Percentiles rank a stretch among this genome's conserved stretches.
phyloP scores from a whole-genome alignment of 345 rosid species.

The Eucalyptus tenuipes region DNA sequence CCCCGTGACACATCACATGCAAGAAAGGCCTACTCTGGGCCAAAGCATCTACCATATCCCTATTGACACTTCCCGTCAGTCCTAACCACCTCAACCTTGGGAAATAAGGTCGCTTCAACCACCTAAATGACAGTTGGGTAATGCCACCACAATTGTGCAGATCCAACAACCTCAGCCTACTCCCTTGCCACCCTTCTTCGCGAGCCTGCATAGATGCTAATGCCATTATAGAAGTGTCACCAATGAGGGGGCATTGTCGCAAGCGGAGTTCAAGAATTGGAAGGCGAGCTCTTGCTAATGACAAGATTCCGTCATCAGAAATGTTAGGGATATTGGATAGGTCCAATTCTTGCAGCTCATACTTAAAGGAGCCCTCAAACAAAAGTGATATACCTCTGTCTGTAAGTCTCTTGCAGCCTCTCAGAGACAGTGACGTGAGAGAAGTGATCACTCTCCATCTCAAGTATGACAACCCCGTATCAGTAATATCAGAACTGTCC shows the following conservation, averaged over 20 bases:
- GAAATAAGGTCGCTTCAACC: slow-evolving; percentile 85
- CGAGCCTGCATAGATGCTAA: slow-evolving; percentile 70
- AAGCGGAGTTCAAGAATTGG: slow-evolving; percentile 61
- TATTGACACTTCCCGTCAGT: slow-evolving; percentile 60
- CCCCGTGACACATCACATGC: slow-evolving; percentile 55
- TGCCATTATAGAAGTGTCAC: slow-evolving; percentile 80
- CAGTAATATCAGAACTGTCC: slow-evolving; percentile 63
- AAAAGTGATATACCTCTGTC: slow-evolving; percentile 55
- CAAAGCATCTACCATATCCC: slow-evolving; percentile 74
- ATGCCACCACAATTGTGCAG: slow-evolving; percentile 72
- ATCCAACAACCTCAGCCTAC: slow-evolving; percentile 51
- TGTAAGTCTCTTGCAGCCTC: slow-evolving; percentile 84
- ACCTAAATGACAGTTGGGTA: slow-evolving; percentile 60
- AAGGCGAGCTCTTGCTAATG: slow-evolving; percentile 49
- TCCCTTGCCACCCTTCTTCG: slow-evolving; percentile 58
- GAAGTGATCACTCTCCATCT: slow-evolving; percentile 40
- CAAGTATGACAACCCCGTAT: slow-evolving; percentile 46
- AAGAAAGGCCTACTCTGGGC: slow-evolving; percentile 65
- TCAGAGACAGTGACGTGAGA: slow-evolving; percentile 53
- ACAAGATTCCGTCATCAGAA: slow-evolving; percentile 56
- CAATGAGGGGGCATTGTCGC: slow-evolving; percentile 79
- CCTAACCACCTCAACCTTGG: slow-evolving; percentile 89
- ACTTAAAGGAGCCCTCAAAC: slow-evolving; percentile 56
- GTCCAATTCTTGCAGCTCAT: slow-evolving; percentile 63
- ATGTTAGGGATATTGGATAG: slow-evolving; percentile 67